phyloP scores from a whole-genome alignment of 2,329 filamentous ascomycete genomes.

The Diaporthe sp. region DNA sequence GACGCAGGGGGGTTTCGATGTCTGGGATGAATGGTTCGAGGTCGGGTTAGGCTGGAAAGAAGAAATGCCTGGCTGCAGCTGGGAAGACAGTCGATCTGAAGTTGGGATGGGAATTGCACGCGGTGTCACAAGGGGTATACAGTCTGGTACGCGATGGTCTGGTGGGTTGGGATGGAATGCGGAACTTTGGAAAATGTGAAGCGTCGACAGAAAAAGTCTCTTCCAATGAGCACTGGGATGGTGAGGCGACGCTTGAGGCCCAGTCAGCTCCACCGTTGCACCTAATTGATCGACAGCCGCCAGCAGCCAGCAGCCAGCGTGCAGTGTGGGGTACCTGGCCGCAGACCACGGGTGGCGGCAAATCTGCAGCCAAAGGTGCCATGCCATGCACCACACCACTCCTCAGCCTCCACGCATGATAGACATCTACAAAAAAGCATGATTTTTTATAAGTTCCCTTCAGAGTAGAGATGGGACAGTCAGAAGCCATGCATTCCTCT shows the following conservation, averaged over 20 bases:
- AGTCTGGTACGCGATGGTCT: constrained; percentile 13
- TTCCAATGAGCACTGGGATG: constrained; percentile 36
- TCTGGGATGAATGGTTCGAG: constrained; percentile 6
- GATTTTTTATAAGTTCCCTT: not conserved
- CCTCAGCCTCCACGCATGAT: not conserved
- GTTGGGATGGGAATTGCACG: constrained; percentile 21
- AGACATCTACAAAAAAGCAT: not conserved
- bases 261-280: constrained; percentile 31
- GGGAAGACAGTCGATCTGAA: constrained; percentile 20
- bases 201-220: constrained; percentile 38
- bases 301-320: constrained; percentile 25
- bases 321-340: constrained; percentile 25
- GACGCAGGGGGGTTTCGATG: constrained; percentile 9
- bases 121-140: constrained; percentile 26
- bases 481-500: not conserved
- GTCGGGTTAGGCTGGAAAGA: constrained; percentile 1
- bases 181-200: constrained; percentile 33
- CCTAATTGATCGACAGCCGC: constrained; percentile 23
- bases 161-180: constrained; percentile 34
- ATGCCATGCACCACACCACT: not conserved
- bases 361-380: not conserved
- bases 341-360: constrained; percentile 3
- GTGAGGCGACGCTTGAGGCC: constrained; percentile 15
- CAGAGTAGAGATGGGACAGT: not conserved
- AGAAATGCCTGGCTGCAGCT: constrained; percentile 17